Evolutionary conservation across 108 stramenopile species (phyloP), one percentile per base, ranked within the genome.

Genomic region (Thalassiosira profunda): DNA sequence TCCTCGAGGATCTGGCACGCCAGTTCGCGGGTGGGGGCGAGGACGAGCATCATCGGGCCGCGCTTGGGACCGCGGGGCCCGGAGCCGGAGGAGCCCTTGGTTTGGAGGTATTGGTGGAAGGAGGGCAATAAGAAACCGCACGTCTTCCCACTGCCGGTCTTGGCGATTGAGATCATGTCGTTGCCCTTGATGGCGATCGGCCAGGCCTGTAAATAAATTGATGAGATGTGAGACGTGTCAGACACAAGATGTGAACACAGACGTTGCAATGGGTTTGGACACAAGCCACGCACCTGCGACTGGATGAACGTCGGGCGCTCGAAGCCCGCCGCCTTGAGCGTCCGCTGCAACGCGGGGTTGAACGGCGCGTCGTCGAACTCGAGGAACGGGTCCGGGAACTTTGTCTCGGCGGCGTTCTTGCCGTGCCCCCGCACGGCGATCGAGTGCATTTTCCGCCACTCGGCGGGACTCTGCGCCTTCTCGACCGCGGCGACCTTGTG

Each of bases 1-100:
- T 99, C 99, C 28, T 98, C 99, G 66, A 91, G 60, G 61, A 99
- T 99, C 84, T 99, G 99, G 25, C 86, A 87, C 15, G 97, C 97
- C 58, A 99, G 87, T 86, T 99, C 99, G 23, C 98, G 91, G 0
- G 99, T 99, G n/a, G 99, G 99, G 18, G 97, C 98, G 52, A 99
- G 82, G 33, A 99, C 85, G 24, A 99, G 65, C 41, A 96, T 61
- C 41, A 89, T 76, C 36, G 85, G 91, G 40, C 79, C 75, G 3
- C 75, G 81, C 33, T 72, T 63, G 12, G 33, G 47, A 17, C 25
- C 60, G 55, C 58, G 37, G n/a, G n/a, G n/a, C 17, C 60, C 56
- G 17, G 38, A 51, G 15, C 36, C 48, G 47, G 26, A 41, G 12
- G 56, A 72, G 38, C 78, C 74, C 30, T 76, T 64, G 36, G 34